These are phyloP conservation scores for Globisporangium irregulare DNA, from an alignment of 352 stramenopile species.

Conservation along the genomic window DNA sequence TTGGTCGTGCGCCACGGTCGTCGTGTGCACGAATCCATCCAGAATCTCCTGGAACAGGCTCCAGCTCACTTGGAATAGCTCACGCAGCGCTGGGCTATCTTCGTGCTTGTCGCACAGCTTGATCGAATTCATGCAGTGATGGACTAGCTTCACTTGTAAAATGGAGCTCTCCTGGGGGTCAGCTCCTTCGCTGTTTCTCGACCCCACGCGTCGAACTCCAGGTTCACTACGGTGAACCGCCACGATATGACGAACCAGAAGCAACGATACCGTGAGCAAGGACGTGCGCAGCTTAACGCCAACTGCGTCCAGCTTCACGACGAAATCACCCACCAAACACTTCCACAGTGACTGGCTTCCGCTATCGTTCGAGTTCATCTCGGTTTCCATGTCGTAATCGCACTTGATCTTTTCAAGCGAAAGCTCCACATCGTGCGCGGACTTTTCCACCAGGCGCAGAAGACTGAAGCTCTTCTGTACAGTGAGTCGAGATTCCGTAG, in stretches of 20 bases:
- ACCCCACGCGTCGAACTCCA: background rate
- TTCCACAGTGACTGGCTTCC: conserved; percentile 21
- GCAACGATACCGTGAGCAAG: conserved; percentile 45
- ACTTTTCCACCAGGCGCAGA: conserved; percentile 27
- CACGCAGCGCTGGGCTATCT: conserved; percentile 11
- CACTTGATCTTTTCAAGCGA: conserved; percentile 17
- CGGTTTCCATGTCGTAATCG: conserved; percentile 12
- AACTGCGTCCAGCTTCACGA: conserved; percentile 25
- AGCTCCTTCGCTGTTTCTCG: background rate
- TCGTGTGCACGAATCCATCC: conserved; percentile 33
- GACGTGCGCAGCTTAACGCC: conserved; percentile 31
- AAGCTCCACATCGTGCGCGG: conserved; percentile 22
- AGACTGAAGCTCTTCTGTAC: conserved; percentile 29
- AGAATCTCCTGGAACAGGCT: conserved; percentile 57
- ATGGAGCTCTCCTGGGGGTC: conserved; percentile 16
- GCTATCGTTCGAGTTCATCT: conserved; percentile 3
- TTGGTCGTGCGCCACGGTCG: conserved; percentile 23
- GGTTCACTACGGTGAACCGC: conserved; percentile 17
- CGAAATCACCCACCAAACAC: conserved; percentile 29
- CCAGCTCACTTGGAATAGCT: conserved; percentile 66
- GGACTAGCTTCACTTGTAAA: conserved; percentile 50
- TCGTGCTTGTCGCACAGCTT: conserved; percentile 33
- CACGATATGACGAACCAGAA: conserved; percentile 50
- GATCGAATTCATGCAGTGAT: conserved; percentile 53
- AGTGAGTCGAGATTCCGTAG: conserved; percentile 22